Evolutionary conservation across 2,329 filamentous ascomycete species (phyloP).

Genomic region (Stenocarpella maydis): DNA sequence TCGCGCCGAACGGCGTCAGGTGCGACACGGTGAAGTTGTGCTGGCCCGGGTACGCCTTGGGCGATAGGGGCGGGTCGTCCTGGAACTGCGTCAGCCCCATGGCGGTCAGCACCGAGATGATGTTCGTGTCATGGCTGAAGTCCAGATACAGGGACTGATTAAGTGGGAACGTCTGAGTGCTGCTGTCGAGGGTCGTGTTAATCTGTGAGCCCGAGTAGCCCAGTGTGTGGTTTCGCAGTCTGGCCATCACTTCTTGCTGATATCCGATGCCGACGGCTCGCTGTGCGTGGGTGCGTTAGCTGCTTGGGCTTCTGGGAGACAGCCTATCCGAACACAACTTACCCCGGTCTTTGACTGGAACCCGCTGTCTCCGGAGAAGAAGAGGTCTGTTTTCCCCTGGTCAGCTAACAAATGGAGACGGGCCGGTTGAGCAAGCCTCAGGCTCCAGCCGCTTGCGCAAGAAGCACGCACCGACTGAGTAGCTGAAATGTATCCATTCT

Average conservation of each 20-base stretch:
- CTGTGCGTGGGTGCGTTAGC: slow-evolving; percentile 40
- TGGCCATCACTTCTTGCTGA: slow-evolving; percentile 76
- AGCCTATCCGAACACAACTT: slow-evolving; percentile 39
- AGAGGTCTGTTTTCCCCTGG: slow-evolving; percentile 53
- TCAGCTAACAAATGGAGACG: neutral
- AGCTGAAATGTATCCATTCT: slow-evolving; percentile 78
- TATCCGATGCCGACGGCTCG: slow-evolving; percentile 78
- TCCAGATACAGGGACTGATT: slow-evolving; percentile 80
- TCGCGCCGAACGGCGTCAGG: slow-evolving; percentile 75
- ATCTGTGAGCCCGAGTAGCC: slow-evolving; percentile 66
- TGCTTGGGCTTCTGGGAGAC: neutral
- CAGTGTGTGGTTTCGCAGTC: slow-evolving; percentile 72
- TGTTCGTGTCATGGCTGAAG: slow-evolving; percentile 81
- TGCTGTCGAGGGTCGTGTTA: slow-evolving; percentile 76
- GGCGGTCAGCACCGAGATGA: slow-evolving; percentile 73
- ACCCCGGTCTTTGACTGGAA: slow-evolving; percentile 72
- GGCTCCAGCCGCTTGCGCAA: neutral
- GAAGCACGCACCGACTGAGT: slow-evolving; percentile 59
- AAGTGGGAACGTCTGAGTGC: slow-evolving; percentile 73
- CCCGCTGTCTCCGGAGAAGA: slow-evolving; percentile 67
- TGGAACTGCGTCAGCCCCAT: slow-evolving; percentile 76
- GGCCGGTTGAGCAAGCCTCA: neutral
- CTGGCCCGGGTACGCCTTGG: slow-evolving; percentile 60
- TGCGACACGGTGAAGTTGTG: slow-evolving; percentile 73
- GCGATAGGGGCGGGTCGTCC: slow-evolving; percentile 60